Evolutionary conservation across 2,329 filamentous ascomycete species (phyloP).

Genomic region (Colletotrichum eremochloae): DNA sequence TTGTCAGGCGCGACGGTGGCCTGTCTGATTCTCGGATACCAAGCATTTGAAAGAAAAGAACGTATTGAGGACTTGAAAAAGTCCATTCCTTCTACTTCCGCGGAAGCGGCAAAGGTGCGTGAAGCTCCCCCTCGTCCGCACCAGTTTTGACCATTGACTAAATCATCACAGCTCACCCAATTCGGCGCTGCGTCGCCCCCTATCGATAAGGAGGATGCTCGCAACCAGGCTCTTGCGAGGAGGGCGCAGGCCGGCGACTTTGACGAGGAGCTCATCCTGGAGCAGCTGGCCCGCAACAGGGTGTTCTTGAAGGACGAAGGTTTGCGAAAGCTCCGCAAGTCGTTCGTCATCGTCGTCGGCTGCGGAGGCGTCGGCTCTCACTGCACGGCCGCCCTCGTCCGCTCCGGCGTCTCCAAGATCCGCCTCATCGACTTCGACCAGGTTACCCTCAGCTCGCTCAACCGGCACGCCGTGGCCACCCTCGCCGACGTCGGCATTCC

Average conservation of each 20-base stretch:
- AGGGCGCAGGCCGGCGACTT: constrained; percentile 74
- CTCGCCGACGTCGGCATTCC: constrained; percentile 92
- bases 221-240: constrained; percentile 69
- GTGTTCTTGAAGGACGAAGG: constrained; percentile 90
- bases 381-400: constrained; percentile 85
- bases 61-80: constrained; percentile 69
- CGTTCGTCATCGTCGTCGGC: constrained; percentile 91
- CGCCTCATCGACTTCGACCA: constrained; percentile 97
- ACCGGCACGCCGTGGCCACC: constrained; percentile 95
- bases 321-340: constrained; percentile 80
- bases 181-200: constrained; percentile 67
- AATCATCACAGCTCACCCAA: constrained; percentile 66
- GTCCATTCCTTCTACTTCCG: constrained; percentile 64
- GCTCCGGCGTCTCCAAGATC: constrained; percentile 89
- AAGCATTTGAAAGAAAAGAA: constrained; percentile 68
- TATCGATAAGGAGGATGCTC: constrained; percentile 71
- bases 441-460: constrained; percentile 93
- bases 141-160: constrained; percentile 33
- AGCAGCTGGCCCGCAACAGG: constrained; percentile 93
- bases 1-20: constrained; percentile 72
- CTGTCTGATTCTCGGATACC: constrained; percentile 72
- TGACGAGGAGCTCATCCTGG: constrained; percentile 86
- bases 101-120: constrained; percentile 50
- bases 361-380: constrained; percentile 97
- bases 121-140: background rate